A percentile compares a stretch with the other conserved stretches of the same genome.
phyloP scores from a whole-genome alignment of 306 rosid genomes.

The Acacia melanoxylon region DNA sequence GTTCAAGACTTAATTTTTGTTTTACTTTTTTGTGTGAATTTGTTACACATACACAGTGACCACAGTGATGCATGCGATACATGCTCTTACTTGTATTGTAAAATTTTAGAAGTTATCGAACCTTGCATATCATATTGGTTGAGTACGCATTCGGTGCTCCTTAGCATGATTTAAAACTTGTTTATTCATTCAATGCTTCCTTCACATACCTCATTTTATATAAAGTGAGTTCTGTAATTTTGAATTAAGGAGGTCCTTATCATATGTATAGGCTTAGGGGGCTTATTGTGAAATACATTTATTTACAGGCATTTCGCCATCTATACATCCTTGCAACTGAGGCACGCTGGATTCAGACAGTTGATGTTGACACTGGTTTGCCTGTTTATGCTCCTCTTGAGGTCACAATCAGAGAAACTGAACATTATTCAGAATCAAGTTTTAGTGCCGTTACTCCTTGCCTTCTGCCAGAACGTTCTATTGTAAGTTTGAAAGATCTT shows the following conservation, averaged over 20 bases:
- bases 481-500: constrained; percentile 57
- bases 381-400: constrained; percentile 95
- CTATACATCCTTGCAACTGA: constrained; percentile 92
- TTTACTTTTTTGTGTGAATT: neutral
- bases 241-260: neutral
- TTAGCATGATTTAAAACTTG: neutral
- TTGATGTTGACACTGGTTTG: constrained; percentile 93
- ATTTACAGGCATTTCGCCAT: constrained; percentile 90
- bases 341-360: constrained; percentile 98
- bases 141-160: neutral
- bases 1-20: neutral
- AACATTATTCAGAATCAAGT: constrained; percentile 89
- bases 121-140: neutral
- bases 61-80: neutral
- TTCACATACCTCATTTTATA: neutral
- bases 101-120: neutral
- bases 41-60: neutral
- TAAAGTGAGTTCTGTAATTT: neutral
- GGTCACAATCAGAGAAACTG: constrained; percentile 81
- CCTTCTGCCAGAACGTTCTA: constrained; percentile 88
- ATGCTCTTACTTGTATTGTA: neutral
- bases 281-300: neutral
- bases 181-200: neutral
- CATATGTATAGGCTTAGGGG: neutral
- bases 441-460: constrained; percentile 96